phyloP scores from a whole-genome alignment of 345 rosid genomes.

The Trapa incisa region DNA sequence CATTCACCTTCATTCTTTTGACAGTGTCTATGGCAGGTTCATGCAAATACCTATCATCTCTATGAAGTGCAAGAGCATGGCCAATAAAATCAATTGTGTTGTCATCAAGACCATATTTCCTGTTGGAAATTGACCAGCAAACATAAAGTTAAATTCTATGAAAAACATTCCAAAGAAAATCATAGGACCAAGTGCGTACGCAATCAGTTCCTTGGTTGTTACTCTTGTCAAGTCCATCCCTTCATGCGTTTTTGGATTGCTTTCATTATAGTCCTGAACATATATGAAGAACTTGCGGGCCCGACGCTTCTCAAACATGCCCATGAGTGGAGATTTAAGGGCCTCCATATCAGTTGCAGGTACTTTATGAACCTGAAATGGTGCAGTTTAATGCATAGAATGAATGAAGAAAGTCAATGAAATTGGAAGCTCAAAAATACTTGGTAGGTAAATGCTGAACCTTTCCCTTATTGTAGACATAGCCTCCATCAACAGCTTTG shows the following conservation, averaged over 20 bases:
- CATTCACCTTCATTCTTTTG: conserved; percentile 81
- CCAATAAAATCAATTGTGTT: conserved; percentile 86
- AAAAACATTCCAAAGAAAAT: not conserved
- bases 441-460: conserved; percentile 27
- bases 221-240: conserved; percentile 90
- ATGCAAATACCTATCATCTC: conserved; percentile 65
- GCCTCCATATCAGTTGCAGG: conserved; percentile 97
- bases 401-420: not conserved
- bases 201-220: conserved; percentile 68
- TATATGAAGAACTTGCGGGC: conserved; percentile 80
- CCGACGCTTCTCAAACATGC: conserved; percentile 91
- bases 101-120: conserved; percentile 82
- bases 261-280: conserved; percentile 79
- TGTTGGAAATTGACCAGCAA: conserved; percentile 19
- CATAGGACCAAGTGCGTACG: conserved; percentile 38
- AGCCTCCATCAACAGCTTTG: conserved; percentile 17
- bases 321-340: conserved; percentile 91
- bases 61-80: conserved; percentile 89
- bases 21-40: conserved; percentile 92
- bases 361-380: conserved; percentile 76
- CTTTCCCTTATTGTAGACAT: conserved; percentile 27
- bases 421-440: conserved; percentile 3
- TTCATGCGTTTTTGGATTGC: conserved; percentile 75
- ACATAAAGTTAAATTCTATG: not conserved
- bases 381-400: not conserved